Evolutionary conservation across 2,329 filamentous ascomycete genomes (phyloP).

Genomic region (Teratosphaeria epicoccoides): DNA sequence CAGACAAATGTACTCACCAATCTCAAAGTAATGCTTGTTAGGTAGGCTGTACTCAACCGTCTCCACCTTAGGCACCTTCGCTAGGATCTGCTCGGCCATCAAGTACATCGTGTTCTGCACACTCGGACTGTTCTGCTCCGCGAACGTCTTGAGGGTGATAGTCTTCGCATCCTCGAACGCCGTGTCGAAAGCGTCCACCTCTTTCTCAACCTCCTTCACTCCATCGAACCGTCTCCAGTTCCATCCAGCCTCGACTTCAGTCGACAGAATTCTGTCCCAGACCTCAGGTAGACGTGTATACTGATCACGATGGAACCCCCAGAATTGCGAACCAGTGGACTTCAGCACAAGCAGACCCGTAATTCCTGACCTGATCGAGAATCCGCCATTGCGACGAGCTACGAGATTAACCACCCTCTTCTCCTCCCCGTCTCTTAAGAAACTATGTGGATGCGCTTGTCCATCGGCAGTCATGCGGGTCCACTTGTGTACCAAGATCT

Average conservation of each 20-base stretch:
- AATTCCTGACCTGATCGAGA: conserved; percentile 68
- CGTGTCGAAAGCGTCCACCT: conserved; percentile 59
- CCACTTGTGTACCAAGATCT: conserved; percentile 80
- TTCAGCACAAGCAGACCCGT: conserved; percentile 81
- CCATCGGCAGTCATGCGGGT: conserved; percentile 78
- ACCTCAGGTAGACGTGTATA: conserved; percentile 84
- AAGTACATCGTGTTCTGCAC: conserved; percentile 99
- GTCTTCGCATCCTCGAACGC: conserved; percentile 68
- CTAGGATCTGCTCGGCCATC: conserved; percentile 83
- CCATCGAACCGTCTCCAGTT: conserved; percentile 63
- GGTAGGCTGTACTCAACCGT: conserved; percentile 74
- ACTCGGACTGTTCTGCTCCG: conserved; percentile 78
- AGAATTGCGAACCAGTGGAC: conserved; percentile 92
- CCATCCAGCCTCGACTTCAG: conserved; percentile 82
- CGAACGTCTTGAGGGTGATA: conserved; percentile 87
- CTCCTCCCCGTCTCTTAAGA: conserved; percentile 81
- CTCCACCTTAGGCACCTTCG: conserved; percentile 58
- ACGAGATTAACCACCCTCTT: conserved; percentile 73
- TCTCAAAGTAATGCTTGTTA: conserved; percentile 98
- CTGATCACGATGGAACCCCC: conserved; percentile 86
- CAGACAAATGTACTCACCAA: conserved; percentile 49
- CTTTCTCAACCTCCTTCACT: conserved; percentile 55
- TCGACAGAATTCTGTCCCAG: conserved; percentile 91
- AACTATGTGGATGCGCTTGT: conserved; percentile 87
- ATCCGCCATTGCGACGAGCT: conserved; percentile 53